Percentiles rank a stretch among this genome's conserved stretches.
These are phyloP conservation scores for Paecilomyces formosus DNA, from an alignment of 2,329 filamentous ascomycete species.

Conservation along the genomic window DNA sequence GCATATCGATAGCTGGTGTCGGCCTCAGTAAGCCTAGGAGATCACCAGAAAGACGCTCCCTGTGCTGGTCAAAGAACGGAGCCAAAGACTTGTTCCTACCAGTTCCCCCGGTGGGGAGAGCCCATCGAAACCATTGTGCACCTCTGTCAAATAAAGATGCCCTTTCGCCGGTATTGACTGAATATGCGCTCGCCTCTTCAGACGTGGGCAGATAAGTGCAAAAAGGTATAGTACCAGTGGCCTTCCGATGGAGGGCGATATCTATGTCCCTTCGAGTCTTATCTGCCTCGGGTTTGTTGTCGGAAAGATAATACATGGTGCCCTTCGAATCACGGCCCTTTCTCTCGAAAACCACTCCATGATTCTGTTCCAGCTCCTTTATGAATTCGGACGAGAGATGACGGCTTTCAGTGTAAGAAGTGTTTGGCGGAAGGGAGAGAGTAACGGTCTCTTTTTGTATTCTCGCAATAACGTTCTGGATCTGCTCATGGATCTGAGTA, in stretches of 20 bases:
- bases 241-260: conserved; percentile 17
- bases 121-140: conserved; percentile 33
- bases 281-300: conserved; percentile 22
- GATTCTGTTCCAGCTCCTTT: conserved; percentile 24
- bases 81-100: conserved; percentile 10
- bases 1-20: not conserved
- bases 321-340: conserved; percentile 8
- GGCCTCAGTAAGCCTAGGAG: conserved; percentile 23
- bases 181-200: conserved; percentile 17
- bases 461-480: conserved; percentile 21
- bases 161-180: conserved; percentile 14
- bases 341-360: conserved; percentile 22
- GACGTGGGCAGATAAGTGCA: conserved; percentile 27
- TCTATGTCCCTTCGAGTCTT: conserved; percentile 27
- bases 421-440: conserved; percentile 10
- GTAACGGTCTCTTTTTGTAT: conserved; percentile 22
- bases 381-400: conserved; percentile 19
- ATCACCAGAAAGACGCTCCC: conserved; percentile 21
- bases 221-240: conserved; percentile 17
- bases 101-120: conserved; percentile 17
- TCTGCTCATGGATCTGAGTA: conserved; percentile 24
- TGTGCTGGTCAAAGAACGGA: conserved; percentile 22
- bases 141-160: conserved; percentile 24
- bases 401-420: conserved; percentile 9
- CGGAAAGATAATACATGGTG: conserved; percentile 26